Base-by-base conservation (phyloP, 2,329 filamentous ascomycete species). In the Botrytis aclada region DNA sequence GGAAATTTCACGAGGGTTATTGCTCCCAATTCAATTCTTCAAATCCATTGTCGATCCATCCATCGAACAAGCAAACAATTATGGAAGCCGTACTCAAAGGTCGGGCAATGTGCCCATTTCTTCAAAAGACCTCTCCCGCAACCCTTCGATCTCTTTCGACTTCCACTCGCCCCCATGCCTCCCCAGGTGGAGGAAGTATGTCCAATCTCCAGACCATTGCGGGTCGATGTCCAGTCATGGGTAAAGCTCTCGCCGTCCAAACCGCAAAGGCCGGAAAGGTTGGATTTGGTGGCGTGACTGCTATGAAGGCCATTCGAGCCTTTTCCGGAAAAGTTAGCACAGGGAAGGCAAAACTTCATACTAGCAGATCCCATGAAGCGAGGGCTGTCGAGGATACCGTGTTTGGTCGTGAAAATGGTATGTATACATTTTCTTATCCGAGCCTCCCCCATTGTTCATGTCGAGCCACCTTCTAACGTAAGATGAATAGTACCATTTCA, bases 141-240 rank as follows among this genome's bases (percentile, higher is more conserved):
- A 95, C 94, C 72, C 90, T 99, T 76, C 95, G 96, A 78, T 92
- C 95, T 74, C 89, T 99, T 81, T 97, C 93, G 66, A 94, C 92
- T 74, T 88, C 84, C 81, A 88, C 84, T 80, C 88, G 86, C 25
- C 63, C 47, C 78, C 76, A 79, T 51, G 79, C 88, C 75, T 92
- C 92, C 71, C 92, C 91, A 73, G 93, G 94, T 80, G 95, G 95
- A 77, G 94, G 95, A 80, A 94, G 93, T 84, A 97, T 98, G 90
- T 97, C 94, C 81, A 98, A 97, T 85, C 88, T 99, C 80, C 96
- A 98, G 86, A 90, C 96, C 78, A 90, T 97, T 81, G 96, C 94
- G 80, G 92, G 94, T 81, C 94, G 95, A 83, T 99, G 96, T 88
- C 96, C 96, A 74, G 92, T 99, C 83, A 99, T 99, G 96, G 95